phyloP scores from a whole-genome alignment of 208 protist genomes.

The Leishmania aethiopica region DNA sequence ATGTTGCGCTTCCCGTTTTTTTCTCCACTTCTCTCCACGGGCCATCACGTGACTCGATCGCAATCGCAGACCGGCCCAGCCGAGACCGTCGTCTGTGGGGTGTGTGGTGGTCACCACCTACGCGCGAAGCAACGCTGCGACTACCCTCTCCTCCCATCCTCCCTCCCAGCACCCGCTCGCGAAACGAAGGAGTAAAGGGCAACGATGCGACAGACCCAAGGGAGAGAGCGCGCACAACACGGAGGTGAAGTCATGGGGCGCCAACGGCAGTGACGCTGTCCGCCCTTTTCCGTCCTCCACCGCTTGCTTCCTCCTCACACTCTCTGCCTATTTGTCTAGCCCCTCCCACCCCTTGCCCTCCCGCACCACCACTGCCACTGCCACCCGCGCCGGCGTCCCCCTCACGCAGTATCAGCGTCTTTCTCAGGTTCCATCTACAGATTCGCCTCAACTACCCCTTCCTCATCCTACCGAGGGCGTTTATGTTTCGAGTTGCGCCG shows the following conservation, averaged over 20 bases:
- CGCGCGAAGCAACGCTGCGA: not conserved
- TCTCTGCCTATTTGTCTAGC: not conserved
- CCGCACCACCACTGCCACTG: not conserved
- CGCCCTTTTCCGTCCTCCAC: not conserved
- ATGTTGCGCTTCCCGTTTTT: not conserved
- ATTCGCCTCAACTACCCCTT: not conserved
- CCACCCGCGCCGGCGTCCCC: not conserved
- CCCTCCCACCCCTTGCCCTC: not conserved
- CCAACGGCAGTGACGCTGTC: not conserved
- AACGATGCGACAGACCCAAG: not conserved
- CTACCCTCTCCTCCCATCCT: not conserved
- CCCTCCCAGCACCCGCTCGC: not conserved
- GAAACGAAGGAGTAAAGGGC: not conserved
- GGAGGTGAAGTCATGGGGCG: not conserved
- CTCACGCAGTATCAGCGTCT: not conserved
- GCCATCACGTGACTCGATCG: not conserved
- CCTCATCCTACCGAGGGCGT: not conserved
- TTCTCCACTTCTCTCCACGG: not conserved
- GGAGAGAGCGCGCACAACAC: not conserved
- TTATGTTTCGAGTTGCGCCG: conserved; percentile 23
- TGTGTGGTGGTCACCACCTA: not conserved
- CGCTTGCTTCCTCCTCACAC: not conserved
- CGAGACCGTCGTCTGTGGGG: not conserved
- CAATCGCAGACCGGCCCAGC: not conserved
- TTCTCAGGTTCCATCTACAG: not conserved